A percentile compares a stretch with the other conserved stretches of the same genome.
phyloP scores from a whole-genome alignment of 441 rosid genomes.

The Pelargonium australe region DNA sequence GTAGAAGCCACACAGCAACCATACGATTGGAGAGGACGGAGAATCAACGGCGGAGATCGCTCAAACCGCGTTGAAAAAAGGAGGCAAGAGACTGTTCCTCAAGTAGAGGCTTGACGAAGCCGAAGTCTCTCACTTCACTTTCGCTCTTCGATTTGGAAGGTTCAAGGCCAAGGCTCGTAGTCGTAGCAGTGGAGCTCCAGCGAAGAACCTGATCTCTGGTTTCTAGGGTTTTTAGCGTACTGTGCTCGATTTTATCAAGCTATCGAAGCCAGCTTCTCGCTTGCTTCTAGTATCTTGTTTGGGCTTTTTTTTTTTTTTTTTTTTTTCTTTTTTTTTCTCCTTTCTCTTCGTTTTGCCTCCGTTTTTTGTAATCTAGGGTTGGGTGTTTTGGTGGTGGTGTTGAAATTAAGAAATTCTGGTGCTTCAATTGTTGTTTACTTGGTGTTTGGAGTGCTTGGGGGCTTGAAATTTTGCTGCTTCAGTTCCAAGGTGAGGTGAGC shows the following conservation, averaged over 20 bases:
- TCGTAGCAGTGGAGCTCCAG: background rate
- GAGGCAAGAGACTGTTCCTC: background rate
- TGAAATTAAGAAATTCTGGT: background rate
- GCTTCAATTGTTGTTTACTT: background rate
- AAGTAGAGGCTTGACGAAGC: background rate
- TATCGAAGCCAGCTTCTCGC: too few relatives aligned
- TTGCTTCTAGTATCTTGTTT: too few relatives aligned
- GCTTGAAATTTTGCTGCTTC: background rate
- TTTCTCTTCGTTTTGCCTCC: too few relatives aligned
- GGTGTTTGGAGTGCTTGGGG: background rate
- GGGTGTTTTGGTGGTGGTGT: too few relatives aligned
- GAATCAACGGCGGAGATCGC: slow-evolving; percentile 14
- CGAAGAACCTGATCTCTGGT: background rate
- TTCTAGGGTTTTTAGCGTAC: background rate
- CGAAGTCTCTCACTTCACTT: slow-evolving; percentile 3
- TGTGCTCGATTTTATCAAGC: background rate
- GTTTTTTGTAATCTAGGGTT: too few relatives aligned
- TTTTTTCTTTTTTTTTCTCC: too few relatives aligned
- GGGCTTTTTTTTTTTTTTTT: too few relatives aligned
- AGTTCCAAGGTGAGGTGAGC: background rate
- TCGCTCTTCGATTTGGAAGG: background rate
- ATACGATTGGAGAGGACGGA: background rate
- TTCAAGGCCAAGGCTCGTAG: background rate
- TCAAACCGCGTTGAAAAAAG: background rate
- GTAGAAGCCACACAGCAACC: background rate